phyloP scores from a whole-genome alignment of 2,329 filamentous ascomycete genomes.

The Phialocephala sp. region DNA sequence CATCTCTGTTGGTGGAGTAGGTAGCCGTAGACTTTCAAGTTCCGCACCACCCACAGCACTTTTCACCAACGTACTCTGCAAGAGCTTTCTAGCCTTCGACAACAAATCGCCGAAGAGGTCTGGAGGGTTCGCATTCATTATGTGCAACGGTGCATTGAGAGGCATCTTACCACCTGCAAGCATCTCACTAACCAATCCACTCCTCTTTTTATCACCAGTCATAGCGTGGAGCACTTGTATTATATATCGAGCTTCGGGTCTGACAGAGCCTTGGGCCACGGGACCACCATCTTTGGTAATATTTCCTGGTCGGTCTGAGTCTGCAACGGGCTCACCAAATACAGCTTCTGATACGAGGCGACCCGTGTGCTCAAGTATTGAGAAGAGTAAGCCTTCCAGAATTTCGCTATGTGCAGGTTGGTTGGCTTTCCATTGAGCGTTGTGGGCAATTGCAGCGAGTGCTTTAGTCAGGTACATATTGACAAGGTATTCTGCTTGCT shows the following conservation, averaged over 20 bases:
- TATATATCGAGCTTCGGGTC: conserved; percentile 33
- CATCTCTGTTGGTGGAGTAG: conserved; percentile 22
- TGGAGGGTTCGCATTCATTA: conserved; percentile 3
- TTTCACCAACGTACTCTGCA: conserved; percentile 37
- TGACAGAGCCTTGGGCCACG: not conserved
- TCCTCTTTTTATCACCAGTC: conserved; percentile 31
- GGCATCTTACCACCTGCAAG: conserved; percentile 23
- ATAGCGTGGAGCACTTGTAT: conserved; percentile 36
- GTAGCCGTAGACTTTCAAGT: conserved; percentile 31
- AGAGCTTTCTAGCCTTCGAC: conserved; percentile 26
- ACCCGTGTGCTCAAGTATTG: conserved; percentile 47
- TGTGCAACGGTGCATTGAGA: not conserved
- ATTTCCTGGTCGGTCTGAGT: conserved; percentile 31
- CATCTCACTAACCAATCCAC: conserved; percentile 29
- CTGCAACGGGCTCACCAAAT: conserved; percentile 44
- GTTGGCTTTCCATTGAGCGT: conserved; percentile 31
- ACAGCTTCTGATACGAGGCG: conserved; percentile 47
- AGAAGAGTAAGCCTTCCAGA: conserved; percentile 49
- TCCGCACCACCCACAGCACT: conserved; percentile 31
- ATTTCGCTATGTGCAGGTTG: conserved; percentile 42
- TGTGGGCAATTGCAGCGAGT: conserved; percentile 28
- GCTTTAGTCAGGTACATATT: conserved; percentile 31
- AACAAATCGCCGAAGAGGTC: conserved; percentile 23
- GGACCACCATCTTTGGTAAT: conserved; percentile 24
- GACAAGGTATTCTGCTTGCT: conserved; percentile 32